Base-by-base conservation (phyloP, 495 filamentous ascomycete genomes). In the Penicillium daleae region DNA sequence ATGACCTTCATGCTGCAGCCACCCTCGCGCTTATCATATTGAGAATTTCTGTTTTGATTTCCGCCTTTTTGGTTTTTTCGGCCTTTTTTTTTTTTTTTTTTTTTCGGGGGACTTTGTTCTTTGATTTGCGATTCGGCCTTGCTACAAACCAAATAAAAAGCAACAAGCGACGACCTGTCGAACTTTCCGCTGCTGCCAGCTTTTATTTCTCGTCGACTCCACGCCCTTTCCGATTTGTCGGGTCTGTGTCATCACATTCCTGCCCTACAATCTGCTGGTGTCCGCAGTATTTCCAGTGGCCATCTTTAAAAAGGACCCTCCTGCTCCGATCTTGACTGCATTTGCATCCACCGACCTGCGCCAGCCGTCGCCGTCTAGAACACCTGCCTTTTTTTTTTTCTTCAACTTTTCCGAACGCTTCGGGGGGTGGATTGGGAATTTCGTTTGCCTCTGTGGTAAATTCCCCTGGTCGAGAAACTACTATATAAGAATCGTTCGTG, bases 261-360 rank as follows among this genome's bases (percentile, higher is more conserved):
- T 78, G 74, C 77, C 75, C 73, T 80, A 80, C 70, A 66, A 70
- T 70, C 74, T 73, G 66, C 65, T 70, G 67, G 57, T 44, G 56
- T 65, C 72, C 64, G 73, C 74, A 69, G 60, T 71, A 63, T 68
- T 71, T 15, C 69, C 75, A 73, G 74, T 73, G 67, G 66, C 60
- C 62, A 60, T 70, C 68, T 71, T 73, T 78, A 72, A 75, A 73
- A 76, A 74, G 71, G 72, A 71, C 72, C 66, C 60, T 60, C 68
- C 59, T 73, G 15, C 49, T 73, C 76, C 74, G 76, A 80, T 80
- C 77, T 76, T 63, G 69, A 74, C 72, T 75, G 74, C 76, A 76
- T 65, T 63, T 68, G 65, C 71, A 71, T 67, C 66, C 68, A 58
- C 66, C 68, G 71, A 63, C 62, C 66, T 66, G 59, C 65, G 67